Evolutionary conservation across 768 basidiomycete species (phyloP), one percentile per base, ranked within the genome.

Genomic region (Leucocoprinus birnbaumii): DNA sequence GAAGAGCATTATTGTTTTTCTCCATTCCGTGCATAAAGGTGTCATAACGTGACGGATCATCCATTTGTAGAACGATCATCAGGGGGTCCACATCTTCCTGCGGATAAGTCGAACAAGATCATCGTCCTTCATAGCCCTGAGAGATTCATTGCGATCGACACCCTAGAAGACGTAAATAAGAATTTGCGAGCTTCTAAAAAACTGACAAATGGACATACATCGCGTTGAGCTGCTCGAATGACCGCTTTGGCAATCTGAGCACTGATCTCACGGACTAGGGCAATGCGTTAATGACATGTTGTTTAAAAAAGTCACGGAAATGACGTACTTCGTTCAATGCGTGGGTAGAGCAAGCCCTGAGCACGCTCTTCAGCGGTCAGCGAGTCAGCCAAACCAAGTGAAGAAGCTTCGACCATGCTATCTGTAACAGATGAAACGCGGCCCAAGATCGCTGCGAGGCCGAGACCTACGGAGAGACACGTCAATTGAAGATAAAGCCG

Each of bases 381-480:
- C 3, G 89, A 82, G 55, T 85, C 71, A 3, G 90, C 86, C 38
- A 97, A 79, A 6, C 91, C 91, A 25, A 91, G 77, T 3, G 93
- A 87, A 11, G 89, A 81, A 4, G 91, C 88, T 66, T 96, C 93
- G 22, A 97, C 87, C 90, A 98, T 94, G 59, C 76, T 76, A 66
- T 94, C 89, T 2, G 91, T 91, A 43, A 97, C 86, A 26, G 74
- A 73, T 1, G 77, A 73, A 18, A 84, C 87, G 40, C 83, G 80
- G 53, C 84, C 76, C 47, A 94, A 74, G 65, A 94, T 89, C 8
- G 86, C 77, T 38, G 85, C 91, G 31, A 93, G 75, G n/a, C 91
- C 94, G 58, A 92, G 74, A 41, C 89, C 87, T 74, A 66, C 60
- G 63, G 66, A 73, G 59, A 47, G 45, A 54, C 42, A 59, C 53